Base-by-base conservation (phyloP, 177 flowering plant species). In the Vitis hybrid region DNA sequence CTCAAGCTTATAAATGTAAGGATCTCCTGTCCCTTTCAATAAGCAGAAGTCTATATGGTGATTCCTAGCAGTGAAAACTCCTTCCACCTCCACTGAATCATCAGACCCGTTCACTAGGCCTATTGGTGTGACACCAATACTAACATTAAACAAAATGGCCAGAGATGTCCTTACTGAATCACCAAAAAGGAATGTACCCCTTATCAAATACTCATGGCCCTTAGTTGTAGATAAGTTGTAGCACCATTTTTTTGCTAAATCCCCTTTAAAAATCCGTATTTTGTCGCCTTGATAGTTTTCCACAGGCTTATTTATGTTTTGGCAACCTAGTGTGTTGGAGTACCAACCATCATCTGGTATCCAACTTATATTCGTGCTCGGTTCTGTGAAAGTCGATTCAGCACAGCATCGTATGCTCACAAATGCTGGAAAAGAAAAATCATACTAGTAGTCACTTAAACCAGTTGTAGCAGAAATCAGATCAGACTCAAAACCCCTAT, bases 381-480 rank as follows among this genome's bases (percentile, higher is more conserved):
- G 68, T 24, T 87, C 88, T 52, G 74, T 87, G 16, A 6, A 60
- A 16, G 65, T 77, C 60, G 84, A 62, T 19, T 66, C 66, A 4
- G 83, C 83, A 73, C 94, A 89, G 67, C 91, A 88, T 9, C 75
- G 64, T 40, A 88, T 62, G 76, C 91, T 89, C 67, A 81, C 76
- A 77, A 88, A 89, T 2, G 73, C 94, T 89, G 88, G 84, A 84
- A 32, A 24, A 60, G 3, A 46, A 13, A 1, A 30, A 64, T 11
- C 15, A 30, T 6, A 40, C 16, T 62, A 6, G n/a, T 52, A 11
- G 55, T 46, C 6, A 40, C 35, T 8, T 12, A 32, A 64, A 40
- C 56, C 14, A 16, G 21, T 2, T 40, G 46, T 19, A 11, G 24
- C 51, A 51, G 16, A 16, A 21, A 16, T 16, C 24, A 3, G 11